Evolutionary conservation across 108 stramenopile species (phyloP).

Genomic region (Cylindrotheca closterium): DNA sequence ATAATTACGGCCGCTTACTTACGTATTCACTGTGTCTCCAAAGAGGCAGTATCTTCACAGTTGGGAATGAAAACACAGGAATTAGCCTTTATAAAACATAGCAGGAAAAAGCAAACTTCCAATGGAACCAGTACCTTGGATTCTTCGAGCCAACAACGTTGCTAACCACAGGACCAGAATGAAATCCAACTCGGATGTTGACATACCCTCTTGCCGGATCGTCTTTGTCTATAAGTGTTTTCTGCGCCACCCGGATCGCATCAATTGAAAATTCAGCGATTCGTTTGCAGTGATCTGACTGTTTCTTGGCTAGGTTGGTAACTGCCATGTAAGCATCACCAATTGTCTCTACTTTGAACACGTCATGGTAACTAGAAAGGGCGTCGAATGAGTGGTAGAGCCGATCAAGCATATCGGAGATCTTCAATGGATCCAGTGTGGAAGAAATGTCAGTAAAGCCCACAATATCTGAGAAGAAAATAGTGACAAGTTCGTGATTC

Average conservation of each 20-base stretch:
- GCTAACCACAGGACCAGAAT: conserved; percentile 72
- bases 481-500: conserved; percentile 46
- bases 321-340: conserved; percentile 78
- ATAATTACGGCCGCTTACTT: too few relatives aligned
- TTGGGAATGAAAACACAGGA: too few relatives aligned
- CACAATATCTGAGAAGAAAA: conserved; percentile 74
- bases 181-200: conserved; percentile 70
- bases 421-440: conserved; percentile 46
- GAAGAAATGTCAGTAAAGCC: conserved; percentile 64
- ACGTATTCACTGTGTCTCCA: conserved; percentile 82
- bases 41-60: too few relatives aligned
- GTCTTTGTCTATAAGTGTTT: conserved; percentile 50
- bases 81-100: background rate
- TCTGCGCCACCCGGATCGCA: conserved; percentile 49
- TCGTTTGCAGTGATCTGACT: conserved; percentile 73
- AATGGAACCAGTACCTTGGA: conserved; percentile 30
- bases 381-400: conserved; percentile 68
- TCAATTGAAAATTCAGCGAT: conserved; percentile 73
- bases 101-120: background rate
- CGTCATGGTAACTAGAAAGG: conserved; percentile 57
- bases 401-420: conserved; percentile 64
- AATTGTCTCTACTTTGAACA: conserved; percentile 82
- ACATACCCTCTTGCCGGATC: conserved; percentile 55
- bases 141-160: conserved; percentile 69
- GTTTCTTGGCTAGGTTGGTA: conserved; percentile 61